Conservation (phyloP, 345 rosid genomes). For the Hevea brasiliensis region DNA sequence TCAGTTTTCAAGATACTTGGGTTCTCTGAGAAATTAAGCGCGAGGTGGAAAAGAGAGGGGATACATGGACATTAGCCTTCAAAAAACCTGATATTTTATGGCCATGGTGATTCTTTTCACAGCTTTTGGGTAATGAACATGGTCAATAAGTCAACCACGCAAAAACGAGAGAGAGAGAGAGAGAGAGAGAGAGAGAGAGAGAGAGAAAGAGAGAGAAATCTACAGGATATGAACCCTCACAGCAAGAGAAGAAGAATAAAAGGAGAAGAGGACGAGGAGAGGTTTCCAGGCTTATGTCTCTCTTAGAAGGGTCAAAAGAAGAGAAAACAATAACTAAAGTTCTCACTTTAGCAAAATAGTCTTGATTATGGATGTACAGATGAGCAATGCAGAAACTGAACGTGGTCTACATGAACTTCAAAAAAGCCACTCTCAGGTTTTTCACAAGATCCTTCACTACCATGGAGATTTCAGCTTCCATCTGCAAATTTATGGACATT, state of each 20-base stretch:
- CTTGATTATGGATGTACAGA: not conserved
- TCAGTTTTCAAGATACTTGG: too few species aligned
- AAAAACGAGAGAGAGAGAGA: not conserved
- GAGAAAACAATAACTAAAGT: not conserved
- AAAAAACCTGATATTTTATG: not conserved
- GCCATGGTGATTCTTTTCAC: not conserved
- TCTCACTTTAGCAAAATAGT: not conserved
- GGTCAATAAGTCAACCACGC: not conserved
- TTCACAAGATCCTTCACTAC: constrained; percentile 53
- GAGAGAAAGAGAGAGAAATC: too few species aligned
- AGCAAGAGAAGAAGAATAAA: too few species aligned
- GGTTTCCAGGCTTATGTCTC: not conserved
- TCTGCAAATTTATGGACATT: constrained; percentile 32
- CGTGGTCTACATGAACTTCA: constrained; percentile 29
- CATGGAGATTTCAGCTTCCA: constrained; percentile 41
- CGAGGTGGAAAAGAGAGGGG: not conserved
- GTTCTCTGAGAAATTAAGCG: not conserved
- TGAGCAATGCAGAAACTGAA: not conserved
- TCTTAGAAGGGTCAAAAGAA: too few species aligned
- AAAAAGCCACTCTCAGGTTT: constrained; percentile 44
- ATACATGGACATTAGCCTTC: not conserved
- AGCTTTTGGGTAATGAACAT: not conserved
- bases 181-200: too few species aligned
- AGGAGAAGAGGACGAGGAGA: not conserved
- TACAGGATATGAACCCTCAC: not conserved